phyloP scores from a whole-genome alignment of 495 filamentous ascomycete genomes.

The Penicillium mononematosum region DNA sequence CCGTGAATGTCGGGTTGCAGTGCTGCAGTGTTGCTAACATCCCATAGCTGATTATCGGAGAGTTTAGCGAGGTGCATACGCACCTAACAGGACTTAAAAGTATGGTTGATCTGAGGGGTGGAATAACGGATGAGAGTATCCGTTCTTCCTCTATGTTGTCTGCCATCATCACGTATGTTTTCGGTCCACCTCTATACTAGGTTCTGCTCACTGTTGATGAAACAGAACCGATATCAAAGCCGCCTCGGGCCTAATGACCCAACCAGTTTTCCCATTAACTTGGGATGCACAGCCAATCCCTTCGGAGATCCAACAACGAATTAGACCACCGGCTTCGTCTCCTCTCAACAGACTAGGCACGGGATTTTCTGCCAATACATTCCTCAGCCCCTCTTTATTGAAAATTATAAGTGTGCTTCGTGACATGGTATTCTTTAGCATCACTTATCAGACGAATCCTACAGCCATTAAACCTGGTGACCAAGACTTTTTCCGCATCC shows the following conservation, averaged over 20 bases:
- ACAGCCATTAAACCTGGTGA: conserved; percentile 14
- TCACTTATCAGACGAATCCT: conserved; percentile 18
- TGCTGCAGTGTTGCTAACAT: conserved; percentile 9
- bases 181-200: neutral
- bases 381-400: conserved; percentile 27
- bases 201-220: conserved; percentile 1
- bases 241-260: conserved; percentile 34
- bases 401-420: conserved; percentile 27
- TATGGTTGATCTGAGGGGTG: conserved; percentile 40
- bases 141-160: conserved; percentile 28
- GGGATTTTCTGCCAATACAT: conserved; percentile 27
- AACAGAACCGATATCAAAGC: conserved; percentile 36
- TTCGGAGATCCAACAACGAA: conserved; percentile 27
- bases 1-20: neutral
- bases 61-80: conserved; percentile 36
- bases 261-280: conserved; percentile 38
- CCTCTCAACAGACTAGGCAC: conserved; percentile 24
- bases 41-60: conserved; percentile 32
- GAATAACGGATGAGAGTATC: conserved; percentile 30
- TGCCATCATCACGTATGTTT: conserved; percentile 32
- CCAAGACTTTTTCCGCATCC: conserved; percentile 32
- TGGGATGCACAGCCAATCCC: conserved; percentile 33
- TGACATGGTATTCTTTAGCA: conserved; percentile 30
- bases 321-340: conserved; percentile 28
- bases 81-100: conserved; percentile 35